phyloP scores from a whole-genome alignment of 768 basidiomycete genomes.

The Serendipita sp. region DNA sequence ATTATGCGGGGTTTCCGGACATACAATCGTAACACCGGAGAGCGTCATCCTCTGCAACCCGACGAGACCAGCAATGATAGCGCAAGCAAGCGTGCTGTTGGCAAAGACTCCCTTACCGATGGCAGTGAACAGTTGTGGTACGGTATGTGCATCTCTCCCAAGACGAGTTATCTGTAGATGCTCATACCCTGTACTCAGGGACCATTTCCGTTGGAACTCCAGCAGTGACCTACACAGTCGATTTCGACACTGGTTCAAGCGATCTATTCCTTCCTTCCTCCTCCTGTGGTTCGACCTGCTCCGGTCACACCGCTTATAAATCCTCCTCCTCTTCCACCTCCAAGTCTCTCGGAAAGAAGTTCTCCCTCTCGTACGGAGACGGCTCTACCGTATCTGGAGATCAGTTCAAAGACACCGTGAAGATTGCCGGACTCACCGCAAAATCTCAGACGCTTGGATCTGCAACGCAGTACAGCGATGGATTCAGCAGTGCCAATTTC shows the following conservation, averaged over 20 bases:
- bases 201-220: neutral
- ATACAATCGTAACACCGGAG: neutral
- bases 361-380: constrained; percentile 32
- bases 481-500: neutral
- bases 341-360: constrained; percentile 16
- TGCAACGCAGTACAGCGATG: neutral
- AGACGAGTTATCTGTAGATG: neutral
- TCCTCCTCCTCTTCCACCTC: constrained; percentile 20
- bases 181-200: neutral
- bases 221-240: neutral
- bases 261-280: neutral
- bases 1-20: neutral
- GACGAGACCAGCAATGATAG: neutral
- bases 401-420: constrained; percentile 26
- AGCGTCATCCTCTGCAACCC: neutral
- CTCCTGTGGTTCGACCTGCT: constrained; percentile 15
- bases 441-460: neutral
- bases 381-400: constrained; percentile 29
- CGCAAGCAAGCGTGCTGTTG: constrained; percentile 4
- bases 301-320: constrained; percentile 21
- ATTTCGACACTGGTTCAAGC: constrained; percentile 5
- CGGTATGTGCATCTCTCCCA: neutral
- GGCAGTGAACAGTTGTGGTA: neutral
- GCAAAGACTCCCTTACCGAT: constrained; percentile 2
- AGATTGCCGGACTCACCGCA: constrained; percentile 18